A percentile compares a stretch with the other conserved stretches of the same genome.
Conservation (phyloP, 2,329 filamentous ascomycete species). For the Didymella pomorum region DNA sequence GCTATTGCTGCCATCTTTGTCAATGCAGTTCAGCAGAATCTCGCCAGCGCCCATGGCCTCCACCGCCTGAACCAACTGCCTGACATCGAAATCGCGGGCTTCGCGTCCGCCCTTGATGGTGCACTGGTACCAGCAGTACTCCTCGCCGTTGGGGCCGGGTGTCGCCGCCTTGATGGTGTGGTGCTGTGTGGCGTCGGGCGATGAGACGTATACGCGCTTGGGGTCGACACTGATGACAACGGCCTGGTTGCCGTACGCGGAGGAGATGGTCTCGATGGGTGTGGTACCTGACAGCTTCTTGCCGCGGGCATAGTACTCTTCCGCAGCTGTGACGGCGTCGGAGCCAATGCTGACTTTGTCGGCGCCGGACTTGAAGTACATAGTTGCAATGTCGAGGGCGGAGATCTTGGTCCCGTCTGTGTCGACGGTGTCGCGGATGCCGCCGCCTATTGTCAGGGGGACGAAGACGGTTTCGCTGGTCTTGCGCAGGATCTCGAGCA, state of each 20-base stretch:
- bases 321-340: conserved; percentile 90
- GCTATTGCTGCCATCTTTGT: conserved; percentile 92
- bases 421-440: conserved; percentile 92
- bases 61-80: conserved; percentile 85
- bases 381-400: conserved; percentile 88
- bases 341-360: conserved; percentile 98
- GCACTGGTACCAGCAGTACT: conserved; percentile 95
- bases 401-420: conserved; percentile 85
- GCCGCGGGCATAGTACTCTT: conserved; percentile 82
- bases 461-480: conserved; percentile 95
- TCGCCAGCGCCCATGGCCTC: conserved; percentile 96
- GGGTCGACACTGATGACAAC: conserved; percentile 97
- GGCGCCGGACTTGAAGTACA: conserved; percentile 97
- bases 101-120: conserved; percentile 96
- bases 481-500: conserved; percentile 89
- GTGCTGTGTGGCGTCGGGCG: conserved; percentile 72
- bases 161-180: conserved; percentile 76
- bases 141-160: conserved; percentile 78
- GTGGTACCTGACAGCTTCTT: conserved; percentile 78
- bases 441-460: conserved; percentile 92
- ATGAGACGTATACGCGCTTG: conserved; percentile 82
- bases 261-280: conserved; percentile 93
- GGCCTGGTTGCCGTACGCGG: conserved; percentile 93
- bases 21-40: conserved; percentile 96
- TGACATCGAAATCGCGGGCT: conserved; percentile 90